Conservation (phyloP, 2,329 filamentous ascomycete species). For the Mollisia scopiformis region DNA sequence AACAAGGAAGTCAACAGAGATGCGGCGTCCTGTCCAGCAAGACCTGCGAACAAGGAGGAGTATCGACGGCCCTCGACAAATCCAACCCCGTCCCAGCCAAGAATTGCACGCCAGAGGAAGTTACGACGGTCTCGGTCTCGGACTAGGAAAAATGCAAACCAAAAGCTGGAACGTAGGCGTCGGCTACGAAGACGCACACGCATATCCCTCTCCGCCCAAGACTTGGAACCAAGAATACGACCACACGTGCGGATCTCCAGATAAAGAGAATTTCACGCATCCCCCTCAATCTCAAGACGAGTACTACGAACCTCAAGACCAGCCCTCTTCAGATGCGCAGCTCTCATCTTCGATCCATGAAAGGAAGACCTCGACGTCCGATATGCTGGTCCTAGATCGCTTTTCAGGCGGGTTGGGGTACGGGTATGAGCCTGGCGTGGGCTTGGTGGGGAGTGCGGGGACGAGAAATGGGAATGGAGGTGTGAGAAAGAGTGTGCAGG, state of each 20-base stretch:
- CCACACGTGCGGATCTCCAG: constrained; percentile 26
- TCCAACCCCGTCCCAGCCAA: too few relatives aligned
- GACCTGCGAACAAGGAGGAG: constrained; percentile 1
- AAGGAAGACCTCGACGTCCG: constrained; percentile 19
- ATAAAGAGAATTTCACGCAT: constrained; percentile 11
- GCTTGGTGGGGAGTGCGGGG: constrained; percentile 23
- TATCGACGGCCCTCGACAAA: too few relatives aligned
- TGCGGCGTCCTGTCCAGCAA: background rate
- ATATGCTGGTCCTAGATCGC: constrained; percentile 31
- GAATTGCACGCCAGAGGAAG: background rate
- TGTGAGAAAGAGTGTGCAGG: constrained; percentile 16
- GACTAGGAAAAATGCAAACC: background rate
- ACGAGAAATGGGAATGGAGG: constrained; percentile 18
- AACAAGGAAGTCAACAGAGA: constrained; percentile 18
- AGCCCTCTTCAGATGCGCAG: constrained; percentile 1
- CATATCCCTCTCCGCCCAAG: constrained; percentile 3
- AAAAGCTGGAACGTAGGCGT: constrained; percentile 10
- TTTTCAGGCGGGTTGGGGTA: constrained; percentile 28
- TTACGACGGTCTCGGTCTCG: constrained; percentile 1
- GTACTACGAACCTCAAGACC: constrained; percentile 12
- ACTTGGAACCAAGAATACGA: constrained; percentile 18
- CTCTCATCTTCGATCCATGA: constrained; percentile 11
- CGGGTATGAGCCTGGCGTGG: constrained; percentile 25
- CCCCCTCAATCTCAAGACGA: constrained; percentile 3
- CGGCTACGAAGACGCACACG: constrained; percentile 13